Base-by-base conservation (phyloP, 176 grass and related monocot genomes). In the Aegilops speltoides region DNA sequence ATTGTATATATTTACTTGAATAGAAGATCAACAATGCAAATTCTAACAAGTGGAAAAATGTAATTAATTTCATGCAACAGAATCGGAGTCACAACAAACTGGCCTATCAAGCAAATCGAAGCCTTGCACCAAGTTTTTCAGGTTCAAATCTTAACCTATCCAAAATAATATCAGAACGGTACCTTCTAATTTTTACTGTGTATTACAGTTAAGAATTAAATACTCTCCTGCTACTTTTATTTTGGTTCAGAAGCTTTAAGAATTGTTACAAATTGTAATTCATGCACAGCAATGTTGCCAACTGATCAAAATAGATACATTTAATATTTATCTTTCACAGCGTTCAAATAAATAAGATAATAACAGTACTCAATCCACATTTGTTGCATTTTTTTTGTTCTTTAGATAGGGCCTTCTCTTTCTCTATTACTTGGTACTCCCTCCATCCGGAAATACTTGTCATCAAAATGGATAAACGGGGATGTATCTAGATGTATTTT, bases 101-200 rank as follows among this genome's bases (percentile, higher is more conserved):
- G 93, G 91, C 84, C 85, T 84, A 95, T 94, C 93, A 98, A 98
- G 96, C 93, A 98, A 98, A 98, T 91, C 86, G 86, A 98, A 98
- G 96, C 96, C 96, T 92, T 98, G 96, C 93, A 93, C 86, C 93
- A 98, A 95, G 89, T 98, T 92, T 95, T 98, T 98, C 93, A 95
- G 95, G 95, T 98, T 95, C 79, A 87, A 98, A 92, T 92, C 93
- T 91, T 87, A 93, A 95, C 87, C 80, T 80, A 90, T 87, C 67
- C 65, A 87, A 91, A 95, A 95, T 81, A 77, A 90, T 81, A 87
- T 84, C 73, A 87, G n/a, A 89, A 92, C 59, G 78, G 68, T 90
- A 93, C 71, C 74, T 68, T 93, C 37, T 91, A 95, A 82, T 85
- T 84, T 89, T 68, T 72, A 87, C 57, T 63, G 61, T 82, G 79